phyloP scores from a whole-genome alignment of 495 filamentous ascomycete genomes.

The Tuber magnatum region DNA sequence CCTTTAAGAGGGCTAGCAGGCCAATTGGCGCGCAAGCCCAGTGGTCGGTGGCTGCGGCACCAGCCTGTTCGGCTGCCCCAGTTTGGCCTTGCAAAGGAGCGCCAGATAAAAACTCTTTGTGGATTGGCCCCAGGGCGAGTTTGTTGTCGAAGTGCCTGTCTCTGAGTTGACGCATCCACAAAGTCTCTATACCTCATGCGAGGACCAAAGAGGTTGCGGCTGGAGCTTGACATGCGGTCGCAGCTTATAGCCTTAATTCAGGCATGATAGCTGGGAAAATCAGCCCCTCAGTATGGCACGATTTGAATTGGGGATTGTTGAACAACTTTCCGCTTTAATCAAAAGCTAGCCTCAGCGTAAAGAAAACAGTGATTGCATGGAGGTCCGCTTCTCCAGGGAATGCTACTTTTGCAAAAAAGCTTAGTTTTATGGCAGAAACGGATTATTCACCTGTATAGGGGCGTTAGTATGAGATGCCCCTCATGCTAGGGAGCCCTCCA shows the following conservation, averaged over 20 bases:
- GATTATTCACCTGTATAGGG: no score
- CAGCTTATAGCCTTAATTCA: background rate
- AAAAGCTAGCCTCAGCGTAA: background rate
- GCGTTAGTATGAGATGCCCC: no score
- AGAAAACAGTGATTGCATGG: no score
- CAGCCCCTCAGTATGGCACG: background rate
- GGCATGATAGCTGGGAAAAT: background rate
- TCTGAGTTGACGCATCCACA: background rate
- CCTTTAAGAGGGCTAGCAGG: background rate
- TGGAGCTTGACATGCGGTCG: background rate
- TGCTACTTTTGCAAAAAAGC: no score
- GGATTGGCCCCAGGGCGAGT: background rate
- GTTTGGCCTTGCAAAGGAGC: background rate
- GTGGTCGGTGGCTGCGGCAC: background rate
- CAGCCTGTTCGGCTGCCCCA: background rate
- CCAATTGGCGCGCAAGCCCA: background rate
- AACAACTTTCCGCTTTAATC: background rate
- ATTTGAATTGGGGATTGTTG: background rate
- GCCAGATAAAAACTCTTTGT: background rate
- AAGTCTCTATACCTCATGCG: background rate
- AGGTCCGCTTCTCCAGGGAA: no score
- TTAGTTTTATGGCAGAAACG: no score
- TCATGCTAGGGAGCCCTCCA: no score
- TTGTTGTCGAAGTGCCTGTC: background rate
- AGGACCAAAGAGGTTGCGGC: background rate